A percentile compares a stretch with the other conserved stretches of the same genome.
phyloP scores from a whole-genome alignment of 495 filamentous ascomycete genomes.

The Cercophora newfieldiana region DNA sequence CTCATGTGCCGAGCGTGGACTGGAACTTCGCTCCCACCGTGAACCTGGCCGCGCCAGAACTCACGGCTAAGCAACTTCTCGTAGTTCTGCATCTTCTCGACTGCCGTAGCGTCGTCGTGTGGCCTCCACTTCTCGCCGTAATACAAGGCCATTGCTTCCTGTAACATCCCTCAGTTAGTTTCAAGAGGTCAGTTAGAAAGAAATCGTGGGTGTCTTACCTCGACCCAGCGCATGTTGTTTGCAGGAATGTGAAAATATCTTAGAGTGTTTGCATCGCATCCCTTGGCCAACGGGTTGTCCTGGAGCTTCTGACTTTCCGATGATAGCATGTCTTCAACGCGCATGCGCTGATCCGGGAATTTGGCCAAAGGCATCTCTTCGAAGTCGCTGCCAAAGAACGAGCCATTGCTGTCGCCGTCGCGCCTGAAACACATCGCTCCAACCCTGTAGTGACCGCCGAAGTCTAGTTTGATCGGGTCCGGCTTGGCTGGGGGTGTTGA shows the following conservation, averaged over 20 bases:
- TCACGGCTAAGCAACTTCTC: conserved; percentile 3
- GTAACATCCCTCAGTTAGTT: not conserved
- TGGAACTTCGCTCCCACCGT: not conserved
- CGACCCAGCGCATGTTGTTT: conserved; percentile 3
- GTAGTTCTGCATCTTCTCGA: not conserved
- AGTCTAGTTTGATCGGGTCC: not conserved
- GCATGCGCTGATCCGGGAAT: conserved; percentile 2
- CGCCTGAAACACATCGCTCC: not conserved
- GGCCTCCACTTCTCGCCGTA: not conserved
- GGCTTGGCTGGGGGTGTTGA: not conserved
- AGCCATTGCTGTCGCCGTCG: not conserved
- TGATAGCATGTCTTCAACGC: not conserved
- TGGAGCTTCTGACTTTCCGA: not conserved
- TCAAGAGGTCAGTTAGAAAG: not conserved
- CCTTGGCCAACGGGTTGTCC: not conserved
- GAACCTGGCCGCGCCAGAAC: conserved; percentile 2
- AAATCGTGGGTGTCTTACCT: not conserved
- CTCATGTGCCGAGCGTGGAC: conserved; percentile 2
- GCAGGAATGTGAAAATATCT: conserved; percentile 5
- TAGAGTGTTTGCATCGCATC: not conserved
- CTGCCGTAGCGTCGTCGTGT: not conserved
- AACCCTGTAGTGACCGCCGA: not conserved
- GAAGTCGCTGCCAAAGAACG: not conserved
- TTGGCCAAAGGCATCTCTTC: not conserved
- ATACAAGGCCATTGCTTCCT: conserved; percentile 2